Evolutionary conservation across 2,329 filamentous ascomycete genomes (phyloP).

Genomic region (Nigrospora oryzae): DNA sequence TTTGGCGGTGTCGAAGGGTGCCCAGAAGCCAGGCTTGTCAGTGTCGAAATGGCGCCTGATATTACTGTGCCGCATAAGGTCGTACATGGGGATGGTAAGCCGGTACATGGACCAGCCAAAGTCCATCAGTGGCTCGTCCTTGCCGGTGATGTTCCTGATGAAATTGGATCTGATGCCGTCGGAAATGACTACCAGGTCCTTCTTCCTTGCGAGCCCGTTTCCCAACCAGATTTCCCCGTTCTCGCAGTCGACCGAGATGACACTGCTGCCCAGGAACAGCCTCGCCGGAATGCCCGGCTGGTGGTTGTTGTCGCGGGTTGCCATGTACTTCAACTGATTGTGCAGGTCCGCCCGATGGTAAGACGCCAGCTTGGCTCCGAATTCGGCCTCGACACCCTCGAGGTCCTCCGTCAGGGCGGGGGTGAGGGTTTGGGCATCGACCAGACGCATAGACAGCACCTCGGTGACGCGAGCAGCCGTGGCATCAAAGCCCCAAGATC

Average conservation of each 20-base stretch:
- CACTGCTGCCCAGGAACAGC: conserved; percentile 1
- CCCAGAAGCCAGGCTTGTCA: conserved; percentile 4
- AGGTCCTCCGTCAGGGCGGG: conserved; percentile 1
- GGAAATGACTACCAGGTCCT: conserved; percentile 19
- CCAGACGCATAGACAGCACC: conserved; percentile 10
- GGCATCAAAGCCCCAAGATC: conserved; percentile 26
- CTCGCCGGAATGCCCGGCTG: not conserved
- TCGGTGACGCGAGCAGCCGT: conserved; percentile 16
- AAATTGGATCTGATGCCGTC: conserved; percentile 12
- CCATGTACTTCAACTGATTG: conserved; percentile 2
- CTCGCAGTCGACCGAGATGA: conserved; percentile 4
- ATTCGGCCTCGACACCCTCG: not conserved
- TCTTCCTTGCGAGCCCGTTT: conserved; percentile 1
- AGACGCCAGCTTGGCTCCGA: conserved; percentile 5
- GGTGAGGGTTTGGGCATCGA: conserved; percentile 17
- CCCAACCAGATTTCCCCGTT: not conserved
- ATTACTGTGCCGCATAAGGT: not conserved
- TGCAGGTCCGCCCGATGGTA: conserved; percentile 6
- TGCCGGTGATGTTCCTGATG: conserved; percentile 2
- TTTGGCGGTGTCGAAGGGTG: conserved; percentile 1
- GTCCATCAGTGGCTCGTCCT: conserved; percentile 1
- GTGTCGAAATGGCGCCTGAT: conserved; percentile 1
- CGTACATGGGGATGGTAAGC: conserved; percentile 6
- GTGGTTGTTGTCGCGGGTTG: not conserved
- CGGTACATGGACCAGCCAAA: conserved; percentile 6